phyloP scores from a whole-genome alignment of 192 early-diverging fungal species.

The Haplosporangium gracile region DNA sequence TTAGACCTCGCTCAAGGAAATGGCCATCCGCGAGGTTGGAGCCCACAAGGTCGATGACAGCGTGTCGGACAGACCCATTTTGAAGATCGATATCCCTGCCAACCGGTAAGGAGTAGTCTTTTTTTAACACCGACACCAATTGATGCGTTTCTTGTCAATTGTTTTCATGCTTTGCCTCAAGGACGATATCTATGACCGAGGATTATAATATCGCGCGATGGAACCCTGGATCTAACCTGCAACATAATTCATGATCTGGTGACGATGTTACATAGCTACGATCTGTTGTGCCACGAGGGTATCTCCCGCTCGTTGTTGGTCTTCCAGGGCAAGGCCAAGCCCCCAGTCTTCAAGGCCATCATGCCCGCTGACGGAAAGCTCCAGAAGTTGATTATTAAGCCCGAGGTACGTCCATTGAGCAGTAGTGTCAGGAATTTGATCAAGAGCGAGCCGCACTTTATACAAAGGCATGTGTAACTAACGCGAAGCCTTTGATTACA shows the following conservation, averaged over 20 bases:
- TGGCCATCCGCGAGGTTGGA: slow-evolving; percentile 75
- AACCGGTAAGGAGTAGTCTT: slow-evolving; percentile 70
- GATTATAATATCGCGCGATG: neutral
- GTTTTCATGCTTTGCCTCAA: slow-evolving; percentile 4
- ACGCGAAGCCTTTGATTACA: neutral
- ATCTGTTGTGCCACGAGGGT: slow-evolving; percentile 97
- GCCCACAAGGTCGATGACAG: slow-evolving; percentile 63
- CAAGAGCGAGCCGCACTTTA: neutral
- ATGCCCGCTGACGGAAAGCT: slow-evolving; percentile 68
- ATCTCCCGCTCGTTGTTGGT: slow-evolving; percentile 89
- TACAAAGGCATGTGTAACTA: neutral
- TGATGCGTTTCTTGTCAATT: slow-evolving; percentile 22
- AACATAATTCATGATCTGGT: neutral
- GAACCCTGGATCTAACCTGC: neutral
- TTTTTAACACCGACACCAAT: neutral
- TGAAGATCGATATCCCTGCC: slow-evolving; percentile 99
- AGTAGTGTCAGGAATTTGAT: neutral
- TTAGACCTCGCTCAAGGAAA: slow-evolving; percentile 86
- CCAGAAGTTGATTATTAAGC: slow-evolving; percentile 75
- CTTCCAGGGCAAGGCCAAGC: slow-evolving; percentile 80
- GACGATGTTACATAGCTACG: slow-evolving; percentile 74
- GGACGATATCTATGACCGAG: neutral
- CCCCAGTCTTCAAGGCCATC: slow-evolving; percentile 76
- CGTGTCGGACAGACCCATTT: slow-evolving; percentile 82
- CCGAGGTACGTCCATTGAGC: slow-evolving; percentile 67